These are phyloP conservation scores for Podila clonocystis DNA, from an alignment of 192 early-diverging fungal species.

Conservation along the genomic window DNA sequence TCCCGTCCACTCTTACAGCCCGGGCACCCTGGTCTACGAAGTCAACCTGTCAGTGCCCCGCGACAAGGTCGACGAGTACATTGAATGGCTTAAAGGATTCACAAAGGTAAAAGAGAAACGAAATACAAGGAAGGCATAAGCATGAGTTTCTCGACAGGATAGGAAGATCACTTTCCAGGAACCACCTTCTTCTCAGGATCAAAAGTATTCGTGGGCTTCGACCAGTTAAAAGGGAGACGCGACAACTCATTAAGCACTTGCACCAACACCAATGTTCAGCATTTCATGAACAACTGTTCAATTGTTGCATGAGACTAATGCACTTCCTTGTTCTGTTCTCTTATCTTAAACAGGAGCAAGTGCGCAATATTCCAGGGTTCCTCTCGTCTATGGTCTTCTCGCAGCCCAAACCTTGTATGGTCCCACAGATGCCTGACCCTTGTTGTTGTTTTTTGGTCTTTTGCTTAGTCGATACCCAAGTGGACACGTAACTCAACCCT, in stretches of 20 bases:
- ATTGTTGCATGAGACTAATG: no score
- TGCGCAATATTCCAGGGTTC: slow-evolving; percentile 33
- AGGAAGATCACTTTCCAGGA: no score
- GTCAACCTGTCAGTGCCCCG: slow-evolving; percentile 68
- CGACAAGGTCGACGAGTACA: slow-evolving; percentile 56
- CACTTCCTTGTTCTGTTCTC: background rate
- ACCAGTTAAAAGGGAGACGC: no score
- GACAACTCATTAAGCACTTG: no score
- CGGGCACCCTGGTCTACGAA: slow-evolving; percentile 50
- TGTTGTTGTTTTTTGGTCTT: background rate
- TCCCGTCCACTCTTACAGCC: slow-evolving; percentile 31
- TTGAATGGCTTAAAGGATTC: slow-evolving; percentile 57
- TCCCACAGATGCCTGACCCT: no score
- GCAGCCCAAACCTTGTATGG: slow-evolving; percentile 50
- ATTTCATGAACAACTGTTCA: no score
- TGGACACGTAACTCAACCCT: no score
- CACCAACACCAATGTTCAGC: no score
- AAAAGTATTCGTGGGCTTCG: no score
- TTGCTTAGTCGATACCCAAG: background rate
- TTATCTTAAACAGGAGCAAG: slow-evolving; percentile 35
- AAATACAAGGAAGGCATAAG: no score
- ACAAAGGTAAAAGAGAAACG: slow-evolving; percentile 34
- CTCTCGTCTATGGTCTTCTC: slow-evolving; percentile 47
- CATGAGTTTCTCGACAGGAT: no score
- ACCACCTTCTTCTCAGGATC: no score